Evolutionary conservation across 106 monocot species (phyloP).

Genomic region (Acorus gramineus): DNA sequence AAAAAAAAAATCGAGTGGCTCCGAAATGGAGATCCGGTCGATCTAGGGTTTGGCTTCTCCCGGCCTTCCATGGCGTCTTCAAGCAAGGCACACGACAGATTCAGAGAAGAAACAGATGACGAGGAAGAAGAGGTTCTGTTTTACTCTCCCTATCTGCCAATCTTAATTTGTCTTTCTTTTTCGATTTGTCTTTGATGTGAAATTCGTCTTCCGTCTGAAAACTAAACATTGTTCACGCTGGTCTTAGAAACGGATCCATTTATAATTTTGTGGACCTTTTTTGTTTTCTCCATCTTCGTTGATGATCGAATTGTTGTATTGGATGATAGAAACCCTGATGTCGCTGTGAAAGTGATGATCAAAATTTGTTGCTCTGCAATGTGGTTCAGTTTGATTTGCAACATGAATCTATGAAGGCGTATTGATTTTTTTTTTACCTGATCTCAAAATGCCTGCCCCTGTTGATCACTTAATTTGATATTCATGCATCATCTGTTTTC

Average conservation of each 20-base stretch:
- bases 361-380: too few relatives aligned
- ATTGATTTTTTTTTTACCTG: too few relatives aligned
- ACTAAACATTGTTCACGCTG: not conserved
- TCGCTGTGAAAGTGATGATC: too few relatives aligned
- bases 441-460: not conserved
- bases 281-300: not conserved
- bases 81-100: constrained; percentile 12
- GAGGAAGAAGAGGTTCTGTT: constrained; percentile 4
- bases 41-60: too few relatives aligned
- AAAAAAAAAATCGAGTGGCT: too few relatives aligned
- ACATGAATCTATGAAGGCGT: too few relatives aligned
- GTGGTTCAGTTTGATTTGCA: too few relatives aligned
- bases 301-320: too few relatives aligned
- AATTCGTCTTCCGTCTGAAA: not conserved
- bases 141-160: not conserved
- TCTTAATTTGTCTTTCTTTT: not conserved
- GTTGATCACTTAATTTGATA: too few relatives aligned
- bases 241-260: not conserved
- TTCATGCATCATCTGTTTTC: too few relatives aligned
- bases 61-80: constrained; percentile 31
- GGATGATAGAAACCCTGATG: too few relatives aligned
- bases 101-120: constrained; percentile 19
- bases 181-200: not conserved
- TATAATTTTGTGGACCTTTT: not conserved
- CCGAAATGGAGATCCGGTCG: too few relatives aligned